phyloP scores from a whole-genome alignment of 306 rosid species.

The Chamaecrista fasciculata region DNA sequence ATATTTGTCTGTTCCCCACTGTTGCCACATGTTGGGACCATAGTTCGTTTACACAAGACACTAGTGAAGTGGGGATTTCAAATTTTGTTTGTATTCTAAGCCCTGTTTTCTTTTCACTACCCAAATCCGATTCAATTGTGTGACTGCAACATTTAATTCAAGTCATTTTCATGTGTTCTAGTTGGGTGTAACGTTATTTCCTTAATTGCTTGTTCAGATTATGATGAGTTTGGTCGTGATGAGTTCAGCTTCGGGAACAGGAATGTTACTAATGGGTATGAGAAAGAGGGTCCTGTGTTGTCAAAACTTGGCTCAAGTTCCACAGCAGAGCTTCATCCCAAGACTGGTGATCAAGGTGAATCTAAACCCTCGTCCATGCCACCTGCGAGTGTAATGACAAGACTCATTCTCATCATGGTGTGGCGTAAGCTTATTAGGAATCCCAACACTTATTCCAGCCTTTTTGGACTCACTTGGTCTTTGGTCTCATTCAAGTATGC shows the following conservation, averaged over 20 bases:
- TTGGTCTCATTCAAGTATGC: slow-evolving; percentile 43
- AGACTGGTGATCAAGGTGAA: slow-evolving; percentile 32
- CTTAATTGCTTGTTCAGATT: slow-evolving; percentile 33
- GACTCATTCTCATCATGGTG: slow-evolving; percentile 61
- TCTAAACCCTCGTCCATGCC: slow-evolving; percentile 50
- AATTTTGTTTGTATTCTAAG: background rate
- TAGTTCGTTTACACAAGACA: background rate
- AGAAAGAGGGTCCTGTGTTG: slow-evolving; percentile 49
- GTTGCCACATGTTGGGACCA: background rate
- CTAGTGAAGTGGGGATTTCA: background rate
- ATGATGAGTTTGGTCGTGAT: slow-evolving; percentile 49
- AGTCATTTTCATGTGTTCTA: background rate
- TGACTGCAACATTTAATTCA: background rate
- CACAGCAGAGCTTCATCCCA: slow-evolving; percentile 60
- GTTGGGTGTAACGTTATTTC: background rate
- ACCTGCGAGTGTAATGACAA: slow-evolving; percentile 59
- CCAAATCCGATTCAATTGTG: background rate
- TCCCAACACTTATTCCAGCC: slow-evolving; percentile 42
- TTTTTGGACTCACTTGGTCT: slow-evolving; percentile 57
- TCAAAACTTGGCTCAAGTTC: slow-evolving; percentile 65
- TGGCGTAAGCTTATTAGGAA: slow-evolving; percentile 62
- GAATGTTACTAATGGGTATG: slow-evolving; percentile 34
- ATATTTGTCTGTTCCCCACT: background rate
- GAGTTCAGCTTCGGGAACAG: slow-evolving; percentile 66
- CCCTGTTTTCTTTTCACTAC: no score